phyloP scores from a whole-genome alignment of 2,329 filamentous ascomycete species.

The Apiospora hydei region DNA sequence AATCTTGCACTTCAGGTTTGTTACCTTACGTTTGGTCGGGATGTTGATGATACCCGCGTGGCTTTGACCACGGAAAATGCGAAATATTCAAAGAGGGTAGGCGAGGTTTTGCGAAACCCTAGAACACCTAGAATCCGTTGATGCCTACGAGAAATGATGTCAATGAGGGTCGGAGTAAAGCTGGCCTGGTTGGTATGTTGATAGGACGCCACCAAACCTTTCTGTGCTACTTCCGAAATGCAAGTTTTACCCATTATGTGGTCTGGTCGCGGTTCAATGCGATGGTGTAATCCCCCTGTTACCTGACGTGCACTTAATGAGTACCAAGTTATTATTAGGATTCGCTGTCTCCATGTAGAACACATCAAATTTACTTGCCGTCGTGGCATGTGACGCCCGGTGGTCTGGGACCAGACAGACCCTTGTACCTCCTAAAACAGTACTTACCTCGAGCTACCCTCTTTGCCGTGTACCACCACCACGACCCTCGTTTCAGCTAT shows the following conservation, averaged over 20 bases:
- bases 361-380: background rate
- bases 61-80: constrained; percentile 12
- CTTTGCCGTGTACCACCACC: background rate
- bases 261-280: background rate
- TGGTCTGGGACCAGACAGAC: background rate
- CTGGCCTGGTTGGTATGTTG: background rate
- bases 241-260: background rate
- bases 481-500: background rate
- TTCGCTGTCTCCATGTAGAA: background rate
- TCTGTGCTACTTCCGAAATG: background rate
- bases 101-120: background rate
- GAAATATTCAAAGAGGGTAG: background rate
- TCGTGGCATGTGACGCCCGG: constrained; percentile 5
- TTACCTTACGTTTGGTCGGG: constrained; percentile 6
- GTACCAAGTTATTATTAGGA: background rate
- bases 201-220: background rate
- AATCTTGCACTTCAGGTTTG: background rate
- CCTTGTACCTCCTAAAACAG: constrained; percentile 2
- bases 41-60: constrained; percentile 16
- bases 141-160: constrained; percentile 10
- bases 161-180: background rate
- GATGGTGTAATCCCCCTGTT: background rate
- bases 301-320: too few relatives aligned
- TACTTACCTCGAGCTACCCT: background rate
- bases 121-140: background rate